Evolutionary conservation across 495 filamentous ascomycete species (phyloP).

Genomic region (Penicillium simplicissimum): DNA sequence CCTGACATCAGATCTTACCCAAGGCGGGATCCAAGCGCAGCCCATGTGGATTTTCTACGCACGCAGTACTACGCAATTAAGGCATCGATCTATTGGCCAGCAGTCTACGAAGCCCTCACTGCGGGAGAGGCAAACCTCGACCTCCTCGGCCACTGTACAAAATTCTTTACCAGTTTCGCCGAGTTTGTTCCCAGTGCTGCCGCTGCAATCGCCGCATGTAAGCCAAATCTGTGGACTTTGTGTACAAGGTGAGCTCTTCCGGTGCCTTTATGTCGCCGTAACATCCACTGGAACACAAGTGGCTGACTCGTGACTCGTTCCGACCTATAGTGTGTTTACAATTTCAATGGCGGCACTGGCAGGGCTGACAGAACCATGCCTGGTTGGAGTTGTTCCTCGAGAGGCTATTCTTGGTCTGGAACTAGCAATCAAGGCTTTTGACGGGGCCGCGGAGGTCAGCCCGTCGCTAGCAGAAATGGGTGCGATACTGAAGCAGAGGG

Average conservation of each 20-base stretch:
- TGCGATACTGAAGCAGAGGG: not conserved
- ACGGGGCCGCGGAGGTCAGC: not conserved
- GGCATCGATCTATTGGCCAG: not conserved
- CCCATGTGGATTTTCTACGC: not conserved
- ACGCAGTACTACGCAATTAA: not conserved
- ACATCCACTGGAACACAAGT: not conserved
- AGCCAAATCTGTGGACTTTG: not conserved
- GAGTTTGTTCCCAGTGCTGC: not conserved
- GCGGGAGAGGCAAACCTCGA: not conserved
- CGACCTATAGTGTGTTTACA: not conserved
- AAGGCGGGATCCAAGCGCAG: not conserved
- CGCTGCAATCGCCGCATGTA: not conserved
- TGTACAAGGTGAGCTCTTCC: not conserved
- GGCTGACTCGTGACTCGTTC: not conserved
- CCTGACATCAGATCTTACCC: not conserved
- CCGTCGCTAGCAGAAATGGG: not conserved
- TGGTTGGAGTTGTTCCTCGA: not conserved
- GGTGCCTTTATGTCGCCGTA: not conserved
- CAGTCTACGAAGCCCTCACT: not conserved
- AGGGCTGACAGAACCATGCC: not conserved
- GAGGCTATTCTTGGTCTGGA: not conserved
- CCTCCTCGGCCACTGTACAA: not conserved
- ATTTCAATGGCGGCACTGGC: not conserved
- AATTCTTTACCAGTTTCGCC: not conserved
- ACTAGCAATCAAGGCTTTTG: not conserved